Conservation (phyloP, 2,329 filamentous ascomycete genomes). For the Fusarium staphyleae region DNA sequence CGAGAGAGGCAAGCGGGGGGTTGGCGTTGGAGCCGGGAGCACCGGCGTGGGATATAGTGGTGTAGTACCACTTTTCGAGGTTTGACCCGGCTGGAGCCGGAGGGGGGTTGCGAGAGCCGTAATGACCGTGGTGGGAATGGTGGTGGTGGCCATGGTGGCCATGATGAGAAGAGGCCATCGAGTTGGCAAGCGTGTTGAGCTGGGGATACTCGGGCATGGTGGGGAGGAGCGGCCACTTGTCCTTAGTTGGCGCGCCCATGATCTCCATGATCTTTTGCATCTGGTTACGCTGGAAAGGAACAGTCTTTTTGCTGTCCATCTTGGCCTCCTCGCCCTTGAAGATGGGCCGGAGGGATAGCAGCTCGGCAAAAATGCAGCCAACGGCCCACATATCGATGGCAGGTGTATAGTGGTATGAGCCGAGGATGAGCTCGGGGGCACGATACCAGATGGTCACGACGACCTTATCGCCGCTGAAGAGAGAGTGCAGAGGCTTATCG, state of each 20-base stretch:
- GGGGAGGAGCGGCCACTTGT: constrained; percentile 83
- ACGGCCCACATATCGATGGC: constrained; percentile 98
- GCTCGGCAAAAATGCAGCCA: constrained; percentile 96
- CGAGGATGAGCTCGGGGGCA: constrained; percentile 90
- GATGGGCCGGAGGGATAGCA: constrained; percentile 88
- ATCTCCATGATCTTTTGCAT: constrained; percentile 99
- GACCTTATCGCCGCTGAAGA: constrained; percentile 95
- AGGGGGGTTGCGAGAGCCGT: constrained; percentile 50
- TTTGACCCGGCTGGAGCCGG: constrained; percentile 49
- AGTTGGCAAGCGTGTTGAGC: constrained; percentile 63
- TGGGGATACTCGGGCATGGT: constrained; percentile 88
- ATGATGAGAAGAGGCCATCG: constrained; percentile 55
- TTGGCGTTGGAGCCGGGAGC: constrained; percentile 42
- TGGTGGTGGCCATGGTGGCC: constrained; percentile 50
- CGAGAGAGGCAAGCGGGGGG: constrained; percentile 64
- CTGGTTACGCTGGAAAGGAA: constrained; percentile 96
- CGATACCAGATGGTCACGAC: constrained; percentile 99
- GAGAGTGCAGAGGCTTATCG: constrained; percentile 88
- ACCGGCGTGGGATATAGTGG: constrained; percentile 67
- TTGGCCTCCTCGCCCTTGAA: constrained; percentile 99
- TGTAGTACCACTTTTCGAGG: constrained; percentile 83
- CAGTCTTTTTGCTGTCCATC: constrained; percentile 97
- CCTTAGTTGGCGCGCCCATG: constrained; percentile 87
- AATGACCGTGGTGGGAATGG: constrained; percentile 55
- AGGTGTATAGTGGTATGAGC: constrained; percentile 94